Conservation (phyloP, 768 basidiomycete species). For the Lactarius sp. region DNA sequence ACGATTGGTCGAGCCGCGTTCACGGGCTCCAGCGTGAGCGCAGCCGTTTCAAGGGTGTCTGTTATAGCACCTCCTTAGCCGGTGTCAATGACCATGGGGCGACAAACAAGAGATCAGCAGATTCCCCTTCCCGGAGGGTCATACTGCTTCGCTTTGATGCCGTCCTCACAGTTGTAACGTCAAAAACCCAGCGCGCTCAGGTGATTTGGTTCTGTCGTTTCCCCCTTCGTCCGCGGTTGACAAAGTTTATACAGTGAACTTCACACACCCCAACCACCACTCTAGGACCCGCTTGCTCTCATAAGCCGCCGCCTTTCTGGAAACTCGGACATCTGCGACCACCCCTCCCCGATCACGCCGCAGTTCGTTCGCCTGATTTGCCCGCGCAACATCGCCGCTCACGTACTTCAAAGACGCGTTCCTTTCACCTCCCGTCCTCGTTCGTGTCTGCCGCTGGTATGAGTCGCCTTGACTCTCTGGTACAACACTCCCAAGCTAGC, state of each 20-base stretch:
- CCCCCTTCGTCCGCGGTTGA: conserved; percentile 25
- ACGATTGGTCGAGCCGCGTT: conserved; percentile 25
- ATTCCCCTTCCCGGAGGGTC: conserved; percentile 24
- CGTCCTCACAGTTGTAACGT: conserved; percentile 22
- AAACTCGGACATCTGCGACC: conserved; percentile 23
- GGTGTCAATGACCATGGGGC: conserved; percentile 27
- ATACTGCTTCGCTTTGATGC: conserved; percentile 24
- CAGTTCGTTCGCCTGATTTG: conserved; percentile 25
- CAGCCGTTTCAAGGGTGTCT: conserved; percentile 27
- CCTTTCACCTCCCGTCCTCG: conserved; percentile 3
- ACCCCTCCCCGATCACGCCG: conserved; percentile 25
- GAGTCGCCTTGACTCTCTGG: conserved; percentile 24
- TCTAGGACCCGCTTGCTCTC: conserved; percentile 19
- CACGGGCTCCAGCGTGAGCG: conserved; percentile 25
- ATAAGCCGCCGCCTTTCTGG: conserved; percentile 21
- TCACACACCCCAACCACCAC: conserved; percentile 14
- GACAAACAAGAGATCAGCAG: conserved; percentile 26
- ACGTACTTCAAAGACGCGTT: conserved; percentile 18
- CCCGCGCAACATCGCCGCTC: conserved; percentile 16
- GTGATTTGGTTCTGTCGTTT: conserved; percentile 24
- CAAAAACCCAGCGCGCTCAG: conserved; percentile 23
- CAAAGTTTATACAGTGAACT: conserved; percentile 22
- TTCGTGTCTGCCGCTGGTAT: conserved; percentile 11
- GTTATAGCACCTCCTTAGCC: conserved; percentile 25
- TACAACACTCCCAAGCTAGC: conserved; percentile 17